These are phyloP conservation scores for Larix kaempferi DNA, from an alignment of 75 land plant species.

Conservation along the genomic window DNA sequence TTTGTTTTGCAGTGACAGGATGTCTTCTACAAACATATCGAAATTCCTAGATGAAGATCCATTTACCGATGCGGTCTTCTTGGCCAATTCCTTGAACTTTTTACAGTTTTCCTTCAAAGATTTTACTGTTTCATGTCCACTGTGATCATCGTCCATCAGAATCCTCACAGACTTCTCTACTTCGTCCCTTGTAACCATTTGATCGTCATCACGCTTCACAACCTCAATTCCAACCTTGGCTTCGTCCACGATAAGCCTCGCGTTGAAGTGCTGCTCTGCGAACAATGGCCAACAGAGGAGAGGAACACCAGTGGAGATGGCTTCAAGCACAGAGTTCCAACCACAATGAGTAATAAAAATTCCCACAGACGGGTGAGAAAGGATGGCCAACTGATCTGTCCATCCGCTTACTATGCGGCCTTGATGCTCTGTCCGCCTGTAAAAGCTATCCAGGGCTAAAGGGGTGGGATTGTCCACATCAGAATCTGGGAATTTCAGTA, in stretches of 20 bases:
- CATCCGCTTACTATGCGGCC: neutral
- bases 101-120: too few relatives aligned
- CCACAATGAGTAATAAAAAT: constrained; percentile 9
- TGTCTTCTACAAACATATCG: too few relatives aligned
- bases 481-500: neutral
- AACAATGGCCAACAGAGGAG: constrained; percentile 19
- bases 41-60: too few relatives aligned
- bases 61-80: too few relatives aligned
- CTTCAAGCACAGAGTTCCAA: constrained; percentile 7
- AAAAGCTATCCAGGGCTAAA: neutral
- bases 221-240: constrained; percentile 16
- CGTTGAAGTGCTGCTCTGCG: constrained; percentile 15
- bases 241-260: constrained; percentile 2
- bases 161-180: constrained; percentile 9
- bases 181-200: constrained; percentile 13
- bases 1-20: too few relatives aligned
- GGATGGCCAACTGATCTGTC: constrained; percentile 15
- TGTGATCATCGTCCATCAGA: constrained; percentile 11
- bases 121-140: too few relatives aligned
- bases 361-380: constrained; percentile 16
- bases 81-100: too few relatives aligned
- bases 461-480: too few relatives aligned
- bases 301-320: constrained; percentile 5
- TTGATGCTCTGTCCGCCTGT: neutral
- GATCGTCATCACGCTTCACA: neutral